phyloP scores from a whole-genome alignment of 345 rosid species.

The Hibiscus trionum region DNA sequence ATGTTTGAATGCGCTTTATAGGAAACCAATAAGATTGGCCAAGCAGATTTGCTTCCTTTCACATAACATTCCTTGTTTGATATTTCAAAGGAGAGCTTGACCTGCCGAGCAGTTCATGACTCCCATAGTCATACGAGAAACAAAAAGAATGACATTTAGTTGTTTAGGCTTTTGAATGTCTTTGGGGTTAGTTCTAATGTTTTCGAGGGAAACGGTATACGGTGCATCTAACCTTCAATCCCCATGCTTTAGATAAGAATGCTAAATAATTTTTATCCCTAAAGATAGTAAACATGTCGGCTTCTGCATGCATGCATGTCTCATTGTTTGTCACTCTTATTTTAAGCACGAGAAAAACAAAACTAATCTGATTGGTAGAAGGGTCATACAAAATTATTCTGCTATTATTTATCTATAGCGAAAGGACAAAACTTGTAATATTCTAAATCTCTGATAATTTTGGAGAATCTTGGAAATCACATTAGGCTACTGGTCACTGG shows the following conservation, averaged over 20 bases:
- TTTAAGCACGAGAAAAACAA: neutral
- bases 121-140: neutral
- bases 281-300: neutral
- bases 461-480: too few relatives aligned
- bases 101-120: neutral
- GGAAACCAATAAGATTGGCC: neutral
- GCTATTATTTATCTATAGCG: too few relatives aligned
- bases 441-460: too few relatives aligned
- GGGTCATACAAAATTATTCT: neutral
- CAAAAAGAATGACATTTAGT: neutral
- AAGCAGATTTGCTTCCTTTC: conserved; percentile 3
- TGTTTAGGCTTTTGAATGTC: neutral
- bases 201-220: neutral
- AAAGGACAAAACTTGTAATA: too few relatives aligned
- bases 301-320: neutral
- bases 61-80: conserved; percentile 16
- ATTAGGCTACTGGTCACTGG: too few relatives aligned
- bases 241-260: neutral
- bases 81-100: neutral
- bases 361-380: neutral
- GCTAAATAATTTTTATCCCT: neutral
- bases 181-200: neutral
- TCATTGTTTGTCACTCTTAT: neutral
- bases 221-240: neutral
- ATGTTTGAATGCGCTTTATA: neutral